A percentile compares a stretch with the other conserved stretches of the same genome.
phyloP scores from a whole-genome alignment of 352 stramenopile genomes.

The Globisporangium cystogenes region DNA sequence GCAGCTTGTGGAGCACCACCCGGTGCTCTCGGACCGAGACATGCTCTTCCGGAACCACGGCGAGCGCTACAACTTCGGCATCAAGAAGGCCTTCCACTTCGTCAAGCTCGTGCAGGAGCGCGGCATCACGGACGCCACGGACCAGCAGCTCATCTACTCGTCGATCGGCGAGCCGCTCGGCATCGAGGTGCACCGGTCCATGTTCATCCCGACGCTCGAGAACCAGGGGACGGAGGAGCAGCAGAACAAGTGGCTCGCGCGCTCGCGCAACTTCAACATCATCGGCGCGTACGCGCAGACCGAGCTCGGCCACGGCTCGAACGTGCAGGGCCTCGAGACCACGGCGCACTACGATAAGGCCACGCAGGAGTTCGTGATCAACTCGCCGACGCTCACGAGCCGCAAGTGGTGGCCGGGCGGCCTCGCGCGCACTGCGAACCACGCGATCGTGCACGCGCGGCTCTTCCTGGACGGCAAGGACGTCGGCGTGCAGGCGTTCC shows the following conservation, averaged over 20 bases:
- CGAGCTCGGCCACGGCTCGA: slow-evolving; percentile 93
- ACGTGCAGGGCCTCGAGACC: slow-evolving; percentile 89
- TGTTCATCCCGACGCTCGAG: slow-evolving; percentile 60
- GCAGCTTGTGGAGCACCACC: slow-evolving; percentile 19
- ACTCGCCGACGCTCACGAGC: slow-evolving; percentile 92
- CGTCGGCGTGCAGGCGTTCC: slow-evolving; percentile 91
- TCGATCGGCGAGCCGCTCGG: slow-evolving; percentile 34
- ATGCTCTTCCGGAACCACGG: slow-evolving; percentile 44
- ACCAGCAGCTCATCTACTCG: slow-evolving; percentile 31
- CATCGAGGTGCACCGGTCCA: slow-evolving; percentile 50
- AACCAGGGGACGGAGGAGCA: slow-evolving; percentile 60
- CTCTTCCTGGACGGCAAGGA: slow-evolving; percentile 51
- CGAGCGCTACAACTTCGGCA: slow-evolving; percentile 22
- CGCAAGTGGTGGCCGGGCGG: slow-evolving; percentile 96
- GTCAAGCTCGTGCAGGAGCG: slow-evolving; percentile 27
- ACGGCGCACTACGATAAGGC: slow-evolving; percentile 89
- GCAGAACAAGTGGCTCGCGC: slow-evolving; percentile 49
- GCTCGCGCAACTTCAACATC: slow-evolving; percentile 56
- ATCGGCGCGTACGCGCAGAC: slow-evolving; percentile 94
- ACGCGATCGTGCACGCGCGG: slow-evolving; percentile 91
- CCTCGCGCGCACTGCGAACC: slow-evolving; percentile 71
- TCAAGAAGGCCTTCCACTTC: slow-evolving; percentile 36
- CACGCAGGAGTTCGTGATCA: slow-evolving; percentile 83
- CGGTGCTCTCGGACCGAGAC: slow-evolving; percentile 39
- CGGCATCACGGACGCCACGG: slow-evolving; percentile 21